These are phyloP conservation scores for Suillus brevipes DNA, from an alignment of 768 basidiomycete genomes.

Conservation along the genomic window DNA sequence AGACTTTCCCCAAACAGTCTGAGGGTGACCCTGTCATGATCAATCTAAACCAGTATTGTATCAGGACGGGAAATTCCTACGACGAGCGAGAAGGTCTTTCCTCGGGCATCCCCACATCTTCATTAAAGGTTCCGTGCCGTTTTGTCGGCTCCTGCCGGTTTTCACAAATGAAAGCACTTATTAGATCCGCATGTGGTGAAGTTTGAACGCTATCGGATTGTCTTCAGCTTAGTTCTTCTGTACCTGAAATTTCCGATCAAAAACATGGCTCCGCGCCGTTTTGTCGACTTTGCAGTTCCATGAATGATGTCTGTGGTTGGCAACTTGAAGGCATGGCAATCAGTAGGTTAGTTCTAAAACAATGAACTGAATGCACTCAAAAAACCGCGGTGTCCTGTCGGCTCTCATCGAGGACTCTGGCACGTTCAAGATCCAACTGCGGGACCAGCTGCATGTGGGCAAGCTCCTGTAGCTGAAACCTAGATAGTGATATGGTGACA, in stretches of 20 bases:
- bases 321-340: too few relatives aligned
- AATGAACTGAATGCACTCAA: neutral
- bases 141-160: neutral
- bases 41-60: neutral
- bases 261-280: neutral
- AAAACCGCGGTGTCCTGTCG: neutral
- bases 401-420: neutral
- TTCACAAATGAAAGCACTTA: neutral
- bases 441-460: neutral
- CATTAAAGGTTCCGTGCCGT: neutral
- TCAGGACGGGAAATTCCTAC: neutral
- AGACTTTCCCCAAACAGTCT: neutral
- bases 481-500: neutral
- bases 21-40: neutral
- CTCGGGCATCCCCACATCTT: neutral
- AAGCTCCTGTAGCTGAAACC: neutral
- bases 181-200: neutral
- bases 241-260: neutral
- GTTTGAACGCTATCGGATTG: neutral
- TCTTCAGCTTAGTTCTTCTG: neutral
- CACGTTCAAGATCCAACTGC: neutral
- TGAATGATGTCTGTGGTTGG: too few relatives aligned
- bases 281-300: neutral
- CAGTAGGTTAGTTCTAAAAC: neutral
- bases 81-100: neutral